A percentile compares a stretch with the other conserved stretches of the same genome.
Evolutionary conservation across 2,329 filamentous ascomycete genomes (phyloP).

Genomic region (Podosphaera xanthii): DNA sequence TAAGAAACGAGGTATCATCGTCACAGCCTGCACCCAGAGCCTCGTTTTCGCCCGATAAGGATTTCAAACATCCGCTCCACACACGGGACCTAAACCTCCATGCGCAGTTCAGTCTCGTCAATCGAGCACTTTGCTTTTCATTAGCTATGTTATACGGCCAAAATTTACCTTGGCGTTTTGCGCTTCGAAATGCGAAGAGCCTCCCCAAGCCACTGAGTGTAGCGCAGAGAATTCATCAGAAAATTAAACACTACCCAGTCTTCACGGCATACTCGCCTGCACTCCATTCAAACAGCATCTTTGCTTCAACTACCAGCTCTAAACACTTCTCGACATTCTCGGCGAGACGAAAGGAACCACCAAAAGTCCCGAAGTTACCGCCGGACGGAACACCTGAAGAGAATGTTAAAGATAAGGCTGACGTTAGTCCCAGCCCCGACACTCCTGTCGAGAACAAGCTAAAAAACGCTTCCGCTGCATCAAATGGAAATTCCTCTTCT

Average conservation of each 20-base stretch:
- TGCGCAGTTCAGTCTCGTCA: too few species aligned
- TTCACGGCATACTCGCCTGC: slow-evolving; percentile 38
- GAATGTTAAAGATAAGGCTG: slow-evolving; percentile 18
- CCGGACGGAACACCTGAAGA: slow-evolving; percentile 21
- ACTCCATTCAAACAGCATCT: slow-evolving; percentile 35
- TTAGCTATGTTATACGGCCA: slow-evolving; percentile 36
- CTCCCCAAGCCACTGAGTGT: slow-evolving; percentile 7
- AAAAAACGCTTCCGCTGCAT: slow-evolving; percentile 10
- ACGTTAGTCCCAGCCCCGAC: slow-evolving; percentile 13
- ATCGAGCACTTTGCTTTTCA: too few species aligned
- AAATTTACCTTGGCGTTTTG: slow-evolving; percentile 40
- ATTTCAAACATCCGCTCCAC: too few species aligned
- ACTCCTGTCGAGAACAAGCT: slow-evolving; percentile 20
- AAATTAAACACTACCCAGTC: slow-evolving; percentile 13
- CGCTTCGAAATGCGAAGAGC: slow-evolving; percentile 17
- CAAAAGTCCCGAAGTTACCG: slow-evolving; percentile 15
- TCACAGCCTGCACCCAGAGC: too few species aligned
- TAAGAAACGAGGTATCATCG: too few species aligned
- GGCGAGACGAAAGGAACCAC: slow-evolving; percentile 24
- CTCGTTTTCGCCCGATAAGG: too few species aligned
- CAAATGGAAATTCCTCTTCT: slow-evolving; percentile 1
- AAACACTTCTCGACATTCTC: slow-evolving; percentile 27
- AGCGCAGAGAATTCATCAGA: slow-evolving; percentile 10
- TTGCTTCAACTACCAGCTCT: too few species aligned
- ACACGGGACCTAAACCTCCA: too few species aligned